Percentiles rank a stretch among this genome's conserved stretches.
Conservation (phyloP, 371 early-diverging fungal genomes). For the Thermomucor indicae-seudaticae region DNA sequence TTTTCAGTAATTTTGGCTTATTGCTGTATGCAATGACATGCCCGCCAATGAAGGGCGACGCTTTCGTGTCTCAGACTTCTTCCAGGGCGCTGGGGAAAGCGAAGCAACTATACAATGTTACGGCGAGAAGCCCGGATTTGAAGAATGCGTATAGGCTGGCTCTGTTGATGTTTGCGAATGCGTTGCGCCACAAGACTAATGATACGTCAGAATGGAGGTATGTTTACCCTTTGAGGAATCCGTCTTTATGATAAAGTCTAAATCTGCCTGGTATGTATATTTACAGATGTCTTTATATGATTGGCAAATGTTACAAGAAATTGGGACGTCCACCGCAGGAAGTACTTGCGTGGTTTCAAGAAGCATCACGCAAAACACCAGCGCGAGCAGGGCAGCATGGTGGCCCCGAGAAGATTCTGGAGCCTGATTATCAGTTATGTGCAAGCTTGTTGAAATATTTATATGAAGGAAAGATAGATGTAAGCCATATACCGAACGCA, state of each 20-base stretch:
- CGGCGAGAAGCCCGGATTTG: constrained; percentile 11
- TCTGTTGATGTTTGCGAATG: constrained; percentile 25
- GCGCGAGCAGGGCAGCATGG: constrained; percentile 40
- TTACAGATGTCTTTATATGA: constrained; percentile 52
- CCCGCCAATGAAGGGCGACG: constrained; percentile 64
- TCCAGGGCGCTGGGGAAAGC: constrained; percentile 11
- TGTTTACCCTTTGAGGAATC: constrained; percentile 2
- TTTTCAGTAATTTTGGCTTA: constrained; percentile 59
- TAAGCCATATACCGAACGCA: no score
- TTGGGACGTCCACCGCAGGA: constrained; percentile 38
- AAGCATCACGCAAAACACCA: constrained; percentile 40
- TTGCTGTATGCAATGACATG: constrained; percentile 62
- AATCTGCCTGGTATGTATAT: not conserved
- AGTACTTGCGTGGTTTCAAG: constrained; percentile 40
- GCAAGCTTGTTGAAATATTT: constrained; percentile 56
- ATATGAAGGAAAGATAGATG: constrained; percentile 33
- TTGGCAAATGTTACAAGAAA: constrained; percentile 59
- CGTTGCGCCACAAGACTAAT: constrained; percentile 30
- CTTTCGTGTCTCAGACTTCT: constrained; percentile 19
- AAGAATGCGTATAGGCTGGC: constrained; percentile 44
- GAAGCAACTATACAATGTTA: constrained; percentile 6
- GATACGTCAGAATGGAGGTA: constrained; percentile 42
- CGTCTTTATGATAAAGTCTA: no score
- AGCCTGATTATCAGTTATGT: constrained; percentile 54
- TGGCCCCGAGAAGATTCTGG: constrained; percentile 50